Evolutionary conservation across 2,329 filamentous ascomycete species (phyloP).

Genomic region (Calycina herbarum): DNA sequence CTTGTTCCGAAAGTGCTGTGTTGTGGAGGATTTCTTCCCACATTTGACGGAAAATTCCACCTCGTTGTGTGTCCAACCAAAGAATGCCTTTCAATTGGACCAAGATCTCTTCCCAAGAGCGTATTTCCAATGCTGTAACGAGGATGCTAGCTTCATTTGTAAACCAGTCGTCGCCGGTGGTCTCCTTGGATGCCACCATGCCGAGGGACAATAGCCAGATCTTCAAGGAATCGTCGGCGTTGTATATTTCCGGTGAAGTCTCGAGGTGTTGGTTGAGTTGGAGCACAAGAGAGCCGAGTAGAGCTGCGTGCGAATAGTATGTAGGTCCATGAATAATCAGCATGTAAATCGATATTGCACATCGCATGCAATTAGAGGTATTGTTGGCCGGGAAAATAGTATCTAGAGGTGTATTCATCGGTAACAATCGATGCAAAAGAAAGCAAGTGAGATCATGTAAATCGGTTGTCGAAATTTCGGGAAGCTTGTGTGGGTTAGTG

Average conservation of each 20-base stretch:
- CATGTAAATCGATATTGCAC: slow-evolving; percentile 51
- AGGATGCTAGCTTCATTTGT: slow-evolving; percentile 25
- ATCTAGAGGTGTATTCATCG: slow-evolving; percentile 19
- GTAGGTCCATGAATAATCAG: slow-evolving; percentile 54
- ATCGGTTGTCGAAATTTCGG: slow-evolving; percentile 41
- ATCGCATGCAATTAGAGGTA: slow-evolving; percentile 48
- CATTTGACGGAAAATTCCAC: not conserved
- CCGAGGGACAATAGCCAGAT: slow-evolving; percentile 47
- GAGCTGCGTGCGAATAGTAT: slow-evolving; percentile 52
- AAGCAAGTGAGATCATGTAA: slow-evolving; percentile 58
- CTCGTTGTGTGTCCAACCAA: slow-evolving; percentile 34
- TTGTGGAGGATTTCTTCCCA: not conserved
- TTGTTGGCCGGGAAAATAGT: slow-evolving; percentile 19
- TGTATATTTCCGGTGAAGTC: slow-evolving; percentile 30
- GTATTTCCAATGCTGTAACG: slow-evolving; percentile 13
- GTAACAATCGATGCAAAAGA: slow-evolving; percentile 51
- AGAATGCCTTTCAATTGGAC: slow-evolving; percentile 32
- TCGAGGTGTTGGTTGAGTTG: slow-evolving; percentile 35
- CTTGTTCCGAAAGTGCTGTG: not conserved
- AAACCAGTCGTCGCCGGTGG: slow-evolving; percentile 37
- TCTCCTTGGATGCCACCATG: slow-evolving; percentile 39
- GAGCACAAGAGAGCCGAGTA: slow-evolving; percentile 40
- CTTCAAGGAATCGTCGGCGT: slow-evolving; percentile 33
- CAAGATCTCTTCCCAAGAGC: slow-evolving; percentile 31
- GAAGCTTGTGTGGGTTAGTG: slow-evolving; percentile 25